Evolutionary conservation across 1,284 basidiomycete species (phyloP).

Genomic region (Ganoderma meredithae): DNA sequence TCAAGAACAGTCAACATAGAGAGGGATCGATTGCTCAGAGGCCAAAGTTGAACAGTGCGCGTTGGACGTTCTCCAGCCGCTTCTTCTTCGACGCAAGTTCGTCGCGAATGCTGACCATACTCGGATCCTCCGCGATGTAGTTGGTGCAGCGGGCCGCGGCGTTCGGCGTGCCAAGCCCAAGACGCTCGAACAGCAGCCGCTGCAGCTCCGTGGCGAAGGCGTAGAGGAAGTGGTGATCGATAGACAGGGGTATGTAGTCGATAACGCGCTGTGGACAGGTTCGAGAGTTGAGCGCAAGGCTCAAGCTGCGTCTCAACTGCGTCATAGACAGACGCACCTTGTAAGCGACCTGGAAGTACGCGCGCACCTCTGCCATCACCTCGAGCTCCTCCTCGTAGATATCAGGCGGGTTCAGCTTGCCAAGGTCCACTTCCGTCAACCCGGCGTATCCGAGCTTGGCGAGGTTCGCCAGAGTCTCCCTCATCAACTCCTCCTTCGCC

Average conservation of each 20-base stretch:
- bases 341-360: slow-evolving; percentile 58
- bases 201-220: slow-evolving; percentile 47
- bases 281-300: not conserved
- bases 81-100: slow-evolving; percentile 44
- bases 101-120: slow-evolving; percentile 44
- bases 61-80: slow-evolving; percentile 43
- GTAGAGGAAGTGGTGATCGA: slow-evolving; percentile 53
- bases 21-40: not conserved
- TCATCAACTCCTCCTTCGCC: slow-evolving; percentile 16
- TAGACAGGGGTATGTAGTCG: slow-evolving; percentile 54
- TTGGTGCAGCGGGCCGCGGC: slow-evolving; percentile 45
- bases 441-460: slow-evolving; percentile 44
- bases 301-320: not conserved
- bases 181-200: slow-evolving; percentile 46
- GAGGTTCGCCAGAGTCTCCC: slow-evolving; percentile 42
- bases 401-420: slow-evolving; percentile 48
- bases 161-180: slow-evolving; percentile 47
- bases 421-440: slow-evolving; percentile 46
- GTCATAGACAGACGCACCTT: slow-evolving; percentile 43
- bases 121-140: slow-evolving; percentile 53
- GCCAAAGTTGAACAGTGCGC: slow-evolving; percentile 45
- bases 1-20: not conserved
- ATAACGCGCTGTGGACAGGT: slow-evolving; percentile 50
- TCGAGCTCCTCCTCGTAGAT: slow-evolving; percentile 52
- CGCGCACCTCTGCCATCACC: slow-evolving; percentile 58